Percentiles rank a stretch among this genome's conserved stretches.
Conservation (phyloP, 352 stramenopile species). For the Saprolegnia parasitica region DNA sequence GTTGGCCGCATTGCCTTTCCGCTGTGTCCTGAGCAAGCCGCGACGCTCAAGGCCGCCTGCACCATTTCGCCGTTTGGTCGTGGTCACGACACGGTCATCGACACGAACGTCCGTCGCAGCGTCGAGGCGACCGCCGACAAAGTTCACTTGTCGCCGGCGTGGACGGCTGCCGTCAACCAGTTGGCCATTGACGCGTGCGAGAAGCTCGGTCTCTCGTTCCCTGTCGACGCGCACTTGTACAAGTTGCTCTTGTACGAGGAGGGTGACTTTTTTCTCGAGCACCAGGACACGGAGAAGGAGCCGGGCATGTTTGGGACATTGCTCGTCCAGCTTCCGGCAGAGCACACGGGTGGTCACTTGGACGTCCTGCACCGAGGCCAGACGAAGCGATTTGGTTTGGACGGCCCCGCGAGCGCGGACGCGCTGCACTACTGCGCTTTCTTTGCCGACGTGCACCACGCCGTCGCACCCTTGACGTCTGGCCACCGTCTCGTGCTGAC, state of each 20-base stretch:
- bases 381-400: neutral
- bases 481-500: neutral
- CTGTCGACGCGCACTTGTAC: slow-evolving; percentile 36
- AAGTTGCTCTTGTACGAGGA: slow-evolving; percentile 47
- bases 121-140: no score
- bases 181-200: neutral
- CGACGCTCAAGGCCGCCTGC: neutral
- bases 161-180: neutral
- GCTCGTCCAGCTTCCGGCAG: slow-evolving; percentile 37
- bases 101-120: neutral
- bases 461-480: neutral
- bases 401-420: neutral
- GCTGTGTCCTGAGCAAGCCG: neutral
- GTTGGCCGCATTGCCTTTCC: neutral
- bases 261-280: no score
- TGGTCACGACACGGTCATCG: neutral
- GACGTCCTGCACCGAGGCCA: neutral
- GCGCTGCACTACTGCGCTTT: neutral
- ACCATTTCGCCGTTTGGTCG: neutral
- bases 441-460: neutral
- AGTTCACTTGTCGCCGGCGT: no score
- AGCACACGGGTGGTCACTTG: neutral
- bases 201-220: slow-evolving; percentile 3
- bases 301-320: slow-evolving; percentile 49
- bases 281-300: slow-evolving; percentile 52